Evolutionary conservation across 495 filamentous ascomycete genomes (phyloP).

Genomic region (Aspergillus cavernicola): DNA sequence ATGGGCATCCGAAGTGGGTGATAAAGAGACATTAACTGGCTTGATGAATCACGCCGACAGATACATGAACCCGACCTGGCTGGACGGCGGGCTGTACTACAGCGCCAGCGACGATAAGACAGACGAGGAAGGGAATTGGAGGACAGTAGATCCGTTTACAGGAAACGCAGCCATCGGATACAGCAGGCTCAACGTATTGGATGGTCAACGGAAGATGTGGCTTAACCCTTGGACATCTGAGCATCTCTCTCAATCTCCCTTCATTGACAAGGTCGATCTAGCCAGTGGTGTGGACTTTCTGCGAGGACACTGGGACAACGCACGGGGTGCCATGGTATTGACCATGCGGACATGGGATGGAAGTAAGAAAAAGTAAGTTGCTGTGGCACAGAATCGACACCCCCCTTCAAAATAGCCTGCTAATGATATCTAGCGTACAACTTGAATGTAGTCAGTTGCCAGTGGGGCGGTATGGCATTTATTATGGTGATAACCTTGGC

Average conservation of each 20-base stretch:
- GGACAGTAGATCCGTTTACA: slow-evolving; percentile 28
- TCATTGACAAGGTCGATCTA: slow-evolving; percentile 25
- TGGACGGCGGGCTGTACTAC: slow-evolving; percentile 31
- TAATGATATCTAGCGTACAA: neutral
- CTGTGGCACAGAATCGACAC: too few species aligned
- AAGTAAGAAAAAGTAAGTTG: neutral
- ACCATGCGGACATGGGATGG: slow-evolving; percentile 33
- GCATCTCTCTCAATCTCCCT: slow-evolving; percentile 16
- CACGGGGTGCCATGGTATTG: slow-evolving; percentile 22
- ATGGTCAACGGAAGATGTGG: slow-evolving; percentile 36
- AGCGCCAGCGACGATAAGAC: slow-evolving; percentile 15
- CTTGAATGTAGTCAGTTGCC: neutral
- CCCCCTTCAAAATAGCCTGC: neutral
- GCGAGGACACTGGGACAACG: slow-evolving; percentile 31
- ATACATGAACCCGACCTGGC: slow-evolving; percentile 26
- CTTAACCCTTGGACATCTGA: slow-evolving; percentile 30
- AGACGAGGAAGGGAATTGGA: slow-evolving; percentile 26
- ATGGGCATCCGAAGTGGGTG: slow-evolving; percentile 30
- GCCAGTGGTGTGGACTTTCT: slow-evolving; percentile 31
- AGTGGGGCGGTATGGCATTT: neutral
- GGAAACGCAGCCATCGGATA: slow-evolving; percentile 32
- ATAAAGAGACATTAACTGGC: slow-evolving; percentile 17
- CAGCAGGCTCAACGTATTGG: slow-evolving; percentile 29
- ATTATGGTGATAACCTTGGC: neutral
- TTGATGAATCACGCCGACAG: slow-evolving; percentile 26